Evolutionary conservation across 225 moss, liverwort and hornwort genomes (phyloP), one percentile per base, ranked within the genome.

Genomic region (Marchantia paleacea): DNA sequence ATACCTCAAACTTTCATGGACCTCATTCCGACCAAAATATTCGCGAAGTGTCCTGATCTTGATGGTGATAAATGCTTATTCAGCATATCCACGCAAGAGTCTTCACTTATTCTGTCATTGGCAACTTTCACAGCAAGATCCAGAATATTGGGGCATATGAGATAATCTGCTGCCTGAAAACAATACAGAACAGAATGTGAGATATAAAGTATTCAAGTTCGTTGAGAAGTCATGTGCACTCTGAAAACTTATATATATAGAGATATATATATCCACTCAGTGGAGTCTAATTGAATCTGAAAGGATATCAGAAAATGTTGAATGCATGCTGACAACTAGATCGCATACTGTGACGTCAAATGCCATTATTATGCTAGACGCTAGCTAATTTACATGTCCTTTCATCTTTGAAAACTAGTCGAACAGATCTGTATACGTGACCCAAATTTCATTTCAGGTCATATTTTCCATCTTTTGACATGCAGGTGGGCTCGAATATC

Each of bases 121-220:
- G 50, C 25, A 15, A 30, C 75, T 18, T 55, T 31, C 15, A 25
- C 54, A 26, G 55, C 75, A 14, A 75, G 14, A 1, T 54, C 75
- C 54, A 75, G n/a, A 18, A 75, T 55, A 5, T 75, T 54, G 29
- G 25, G 11, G 26, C 50, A 54, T 25, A 75, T 75, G 15, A 75
- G 75, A 75, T 19, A 75, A 8, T 75, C 75, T 12, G 75, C 75
- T 18, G 75, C 75, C 75, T 75, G 75, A 16, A 54, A 26, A 75
- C 10, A 72, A 19, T 20, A 26, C 18, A 49, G 26, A 52, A 13
- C 0, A 65, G 25, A 24, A 65, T 10, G n/a, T 2, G 12, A 65
- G 25, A 2, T 24, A 7, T 26, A 65, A 65, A 25, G 8, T 39
- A 39, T 2, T 39, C 39, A 39, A 39, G 2, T 39, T 39, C 39